Base-by-base conservation (phyloP, 78 protist genomes). In the Dictyostelium capitatum region DNA sequence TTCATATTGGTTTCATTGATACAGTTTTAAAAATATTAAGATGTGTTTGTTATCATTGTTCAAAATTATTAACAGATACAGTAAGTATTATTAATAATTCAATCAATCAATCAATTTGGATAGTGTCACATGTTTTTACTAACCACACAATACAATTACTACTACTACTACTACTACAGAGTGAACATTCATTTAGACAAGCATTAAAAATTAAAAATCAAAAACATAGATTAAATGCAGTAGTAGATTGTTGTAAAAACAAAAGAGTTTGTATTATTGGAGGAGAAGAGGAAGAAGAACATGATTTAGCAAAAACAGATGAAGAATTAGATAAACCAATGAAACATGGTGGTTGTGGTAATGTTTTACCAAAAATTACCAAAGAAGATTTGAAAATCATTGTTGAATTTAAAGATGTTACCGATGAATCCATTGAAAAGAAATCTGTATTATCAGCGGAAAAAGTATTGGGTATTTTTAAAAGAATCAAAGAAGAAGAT, bases 21-120 rank as follows among this genome's bases (percentile, higher is more conserved):
- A 73, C 56, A n/a, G 72, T 97, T 11, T 23, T 89, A 23, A 91
- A 97, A 69, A 37, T 97, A 9, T 81, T 99, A 25, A 70, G 87
- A 30, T 97, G 99, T 57, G 99, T 98, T 50, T 99, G 99, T 93
- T 72, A 15, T 65, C 65, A 75, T 69, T 97, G 98, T 90, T 94
- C 97, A 23, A 73, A 89, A 73, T 30, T 94, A 32, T 83, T 97
- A 30, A 83, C 56, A 17, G 95, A 91, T 74, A 64, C 84, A 53
- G 96, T 94, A 50, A 67, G 82, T 77, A n/a, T 72, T 32, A 9
- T 72, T 32, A 69, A 69, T 69, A 69, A 12, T 17, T 37, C 2
- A 7, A 25, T 65, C 1, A 9, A 20, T 23, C 14, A n/a, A n/a
- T n/a, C n/a, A n/a, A n/a, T n/a, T n/a, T n/a, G n/a, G n/a, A n/a